Conservation (phyloP, 2,329 filamentous ascomycete genomes). For the Pyrenochaeta sp. region DNA sequence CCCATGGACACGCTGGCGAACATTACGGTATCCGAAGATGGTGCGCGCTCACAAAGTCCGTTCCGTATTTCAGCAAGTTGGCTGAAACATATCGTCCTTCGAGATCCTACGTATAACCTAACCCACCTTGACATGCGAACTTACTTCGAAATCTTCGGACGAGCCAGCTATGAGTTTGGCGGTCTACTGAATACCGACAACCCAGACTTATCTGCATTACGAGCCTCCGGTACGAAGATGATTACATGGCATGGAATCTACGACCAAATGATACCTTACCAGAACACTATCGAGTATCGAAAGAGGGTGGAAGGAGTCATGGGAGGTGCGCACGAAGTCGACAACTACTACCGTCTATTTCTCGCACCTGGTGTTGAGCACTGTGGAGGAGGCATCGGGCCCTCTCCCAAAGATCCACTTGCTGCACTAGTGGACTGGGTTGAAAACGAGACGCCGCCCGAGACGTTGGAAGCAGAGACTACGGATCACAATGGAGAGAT, state of each 20-base stretch:
- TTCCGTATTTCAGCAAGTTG: conserved; percentile 27
- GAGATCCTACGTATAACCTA: conserved; percentile 21
- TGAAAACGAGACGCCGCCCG: conserved; percentile 34
- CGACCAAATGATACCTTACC: conserved; percentile 35
- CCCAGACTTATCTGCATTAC: conserved; percentile 34
- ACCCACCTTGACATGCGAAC: conserved; percentile 21
- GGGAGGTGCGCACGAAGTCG: conserved; percentile 33
- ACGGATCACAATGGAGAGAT: conserved; percentile 22
- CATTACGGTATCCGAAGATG: conserved; percentile 22
- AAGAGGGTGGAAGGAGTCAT: conserved; percentile 32
- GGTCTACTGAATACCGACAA: conserved; percentile 32
- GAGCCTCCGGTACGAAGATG: conserved; percentile 34
- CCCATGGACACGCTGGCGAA: conserved; percentile 19
- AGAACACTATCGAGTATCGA: conserved; percentile 36
- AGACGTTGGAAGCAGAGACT: conserved; percentile 29
- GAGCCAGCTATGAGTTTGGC: conserved; percentile 29
- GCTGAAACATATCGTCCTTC: conserved; percentile 26
- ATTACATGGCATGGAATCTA: conserved; percentile 40
- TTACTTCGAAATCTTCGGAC: conserved; percentile 27
- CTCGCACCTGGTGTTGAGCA: conserved; percentile 41
- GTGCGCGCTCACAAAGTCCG: conserved; percentile 24
- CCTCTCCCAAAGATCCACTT: conserved; percentile 30
- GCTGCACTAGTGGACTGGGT: conserved; percentile 39
- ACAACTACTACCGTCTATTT: conserved; percentile 43
- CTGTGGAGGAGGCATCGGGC: conserved; percentile 30